Evolutionary conservation across 192 early-diverging fungal genomes (phyloP), one percentile per base, ranked within the genome.

Genomic region (Coemansia sp.): DNA sequence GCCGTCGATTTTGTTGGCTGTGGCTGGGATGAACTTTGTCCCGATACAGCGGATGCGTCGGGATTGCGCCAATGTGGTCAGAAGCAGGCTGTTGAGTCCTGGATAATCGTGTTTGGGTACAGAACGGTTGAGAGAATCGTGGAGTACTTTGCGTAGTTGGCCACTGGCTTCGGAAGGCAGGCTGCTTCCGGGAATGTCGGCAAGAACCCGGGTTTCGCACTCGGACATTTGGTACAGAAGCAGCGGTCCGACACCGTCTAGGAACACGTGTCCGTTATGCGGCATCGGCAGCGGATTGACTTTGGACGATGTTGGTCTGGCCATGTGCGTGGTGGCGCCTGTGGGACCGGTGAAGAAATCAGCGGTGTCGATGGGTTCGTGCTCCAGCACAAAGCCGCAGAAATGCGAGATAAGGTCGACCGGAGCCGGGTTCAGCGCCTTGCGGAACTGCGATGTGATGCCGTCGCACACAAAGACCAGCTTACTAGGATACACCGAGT

Each of bases 401-500:
- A 84, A 84, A 36, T 84, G 83, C 53, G 83, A 84, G 17, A 76
- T 67, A 32, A 74, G 60, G 11, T 64, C 41, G 6, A 77, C 58
- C 28, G 73, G 68, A 61, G 38, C 38, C 0, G 61, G 54, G 48
- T 74, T 72, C 22, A 78, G 66, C 8, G 60, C 59, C 64, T 91
- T 94, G 43, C 96, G 86, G 76, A 97, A 98, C 78, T 94, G 95
- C 67, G 95, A 97, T 61, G 94, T 93, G 70, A 92, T 92, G n/a
- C 96, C 96, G 74, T 98, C 96, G 22, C 91, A 92, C 22, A 98
- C 91, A 66, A 97, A 84, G 2, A 91, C 93, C 15, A 97, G 81
- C 56, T 60, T 68, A 15, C 11, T 48, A n/a, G 74, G 51, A 8
- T 2, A 12, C 34, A 81, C 79, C 0, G 63, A 66, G 12, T 57